phyloP scores from a whole-genome alignment of 108 stramenopile species.

The Nitzschia putrida region DNA sequence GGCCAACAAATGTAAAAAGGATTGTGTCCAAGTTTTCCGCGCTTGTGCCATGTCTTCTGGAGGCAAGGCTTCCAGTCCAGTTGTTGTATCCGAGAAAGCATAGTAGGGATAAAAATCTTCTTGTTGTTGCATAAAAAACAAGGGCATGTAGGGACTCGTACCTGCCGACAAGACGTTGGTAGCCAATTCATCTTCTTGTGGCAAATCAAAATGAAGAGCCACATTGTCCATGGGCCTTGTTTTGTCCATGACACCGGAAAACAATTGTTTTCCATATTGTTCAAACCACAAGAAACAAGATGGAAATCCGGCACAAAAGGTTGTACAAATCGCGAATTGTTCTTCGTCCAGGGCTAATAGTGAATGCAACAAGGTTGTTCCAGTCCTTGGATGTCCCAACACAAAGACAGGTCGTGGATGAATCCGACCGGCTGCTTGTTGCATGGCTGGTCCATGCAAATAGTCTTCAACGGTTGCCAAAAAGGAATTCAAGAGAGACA shows the following conservation, averaged over 20 bases:
- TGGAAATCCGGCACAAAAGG: slow-evolving; percentile 57
- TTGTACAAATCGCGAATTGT: slow-evolving; percentile 42
- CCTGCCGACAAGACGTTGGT: slow-evolving; percentile 38
- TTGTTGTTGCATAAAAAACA: slow-evolving; percentile 45
- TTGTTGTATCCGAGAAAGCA: slow-evolving; percentile 22
- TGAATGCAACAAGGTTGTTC: slow-evolving; percentile 49
- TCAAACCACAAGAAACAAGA: slow-evolving; percentile 55
- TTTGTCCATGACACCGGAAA: slow-evolving; percentile 35
- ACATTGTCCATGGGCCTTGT: slow-evolving; percentile 58
- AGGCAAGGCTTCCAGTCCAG: slow-evolving; percentile 13
- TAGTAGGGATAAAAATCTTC: slow-evolving; percentile 38
- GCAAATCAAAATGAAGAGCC: slow-evolving; percentile 46
- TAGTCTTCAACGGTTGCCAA: slow-evolving; percentile 19
- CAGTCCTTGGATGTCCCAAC: slow-evolving; percentile 54
- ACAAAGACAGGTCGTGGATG: slow-evolving; percentile 44
- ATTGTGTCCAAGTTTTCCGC: slow-evolving; percentile 30
- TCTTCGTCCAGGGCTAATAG: slow-evolving; percentile 48
- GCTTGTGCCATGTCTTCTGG: slow-evolving; percentile 28
- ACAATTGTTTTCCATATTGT: slow-evolving; percentile 42
- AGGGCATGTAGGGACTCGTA: slow-evolving; percentile 39
- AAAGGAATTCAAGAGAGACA: slow-evolving; percentile 34
- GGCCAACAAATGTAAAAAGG: slow-evolving; percentile 33
- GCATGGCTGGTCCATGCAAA: slow-evolving; percentile 20
- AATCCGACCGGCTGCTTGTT: background rate
- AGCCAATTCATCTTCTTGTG: slow-evolving; percentile 56